Percentiles rank a stretch among this genome's conserved stretches.
phyloP scores from a whole-genome alignment of 768 basidiomycete genomes.

The Psilocybe tampanensis region DNA sequence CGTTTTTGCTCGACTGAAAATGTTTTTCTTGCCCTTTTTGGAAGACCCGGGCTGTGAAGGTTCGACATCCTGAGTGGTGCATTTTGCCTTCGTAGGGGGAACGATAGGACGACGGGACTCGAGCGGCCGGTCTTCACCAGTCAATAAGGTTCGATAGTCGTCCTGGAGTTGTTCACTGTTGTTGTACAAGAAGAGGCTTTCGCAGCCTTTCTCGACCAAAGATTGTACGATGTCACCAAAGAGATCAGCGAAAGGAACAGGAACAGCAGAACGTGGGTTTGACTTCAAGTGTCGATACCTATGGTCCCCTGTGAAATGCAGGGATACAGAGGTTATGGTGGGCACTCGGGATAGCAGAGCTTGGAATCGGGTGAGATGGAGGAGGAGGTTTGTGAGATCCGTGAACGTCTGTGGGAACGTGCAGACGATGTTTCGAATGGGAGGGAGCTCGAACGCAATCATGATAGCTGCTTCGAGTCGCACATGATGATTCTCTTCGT shows the following conservation, averaged over 20 bases:
- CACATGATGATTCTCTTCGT: not conserved
- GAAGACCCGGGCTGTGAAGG: not conserved
- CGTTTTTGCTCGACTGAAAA: not conserved
- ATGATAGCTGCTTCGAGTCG: slow-evolving; percentile 2
- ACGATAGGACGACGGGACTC: not conserved
- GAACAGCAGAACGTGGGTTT: not conserved
- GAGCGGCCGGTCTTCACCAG: not conserved
- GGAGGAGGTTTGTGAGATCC: not conserved
- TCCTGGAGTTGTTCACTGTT: slow-evolving; percentile 3
- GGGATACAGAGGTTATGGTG: not conserved
- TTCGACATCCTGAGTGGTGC: not conserved
- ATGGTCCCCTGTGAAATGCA: slow-evolving; percentile 7
- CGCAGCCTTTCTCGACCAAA: not conserved
- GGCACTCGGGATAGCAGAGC: not conserved
- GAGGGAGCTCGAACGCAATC: slow-evolving; percentile 2
- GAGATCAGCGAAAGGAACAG: slow-evolving; percentile 1
- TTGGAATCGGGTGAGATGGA: slow-evolving; percentile 1
- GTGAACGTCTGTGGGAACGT: slow-evolving; percentile 9
- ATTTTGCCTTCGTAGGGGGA: not conserved
- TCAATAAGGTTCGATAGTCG: not conserved
- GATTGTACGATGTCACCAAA: slow-evolving; percentile 1
- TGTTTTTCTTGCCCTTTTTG: not conserved
- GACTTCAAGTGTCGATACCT: not conserved
- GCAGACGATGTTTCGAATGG: not conserved
- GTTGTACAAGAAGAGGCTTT: slow-evolving; percentile 4